Evolutionary conservation across 345 rosid genomes (phyloP), one percentile per base, ranked within the genome.

Genomic region (Arabidopsis thaliana): DNA sequence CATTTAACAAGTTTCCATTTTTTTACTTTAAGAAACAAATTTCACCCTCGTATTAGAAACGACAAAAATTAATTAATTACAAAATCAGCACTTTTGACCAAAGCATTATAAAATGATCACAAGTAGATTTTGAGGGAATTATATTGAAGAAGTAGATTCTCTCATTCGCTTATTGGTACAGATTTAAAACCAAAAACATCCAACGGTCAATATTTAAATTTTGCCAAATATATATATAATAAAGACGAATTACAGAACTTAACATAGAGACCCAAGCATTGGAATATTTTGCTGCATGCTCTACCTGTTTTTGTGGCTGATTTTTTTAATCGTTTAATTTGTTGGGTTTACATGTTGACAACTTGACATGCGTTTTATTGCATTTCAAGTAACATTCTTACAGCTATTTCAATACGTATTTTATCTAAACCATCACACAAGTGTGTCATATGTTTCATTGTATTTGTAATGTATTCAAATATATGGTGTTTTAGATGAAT

Each of bases 51-150:
- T 38, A 0, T 30, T 57, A 0, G 14, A 72, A 41, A 62, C 42
- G 77, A 72, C 52, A 40, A 42, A 42, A 30, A 4, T 0, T 9
- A 20, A 28, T 50, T 61, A 30, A 30, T 41, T 11, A 49, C 32
- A 6, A 73, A 41, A 42, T 13, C 25, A 53, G 55, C 63, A 66
- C 23, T 65, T 74, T 74, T 57, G 51, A 65, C 78, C 65, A 25
- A 46, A 45, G 11, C 20, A 16, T 16, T 16, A 16, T 16, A 16
- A 16, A 16, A 16, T 16, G 20, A 16, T 16, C 20, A 16, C 20
- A 16, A 16, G 20, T 16, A 55, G 12, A 8, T 16, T 16, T 16
- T 8, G 41, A 74, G 50, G 50, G 33, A 28, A 16, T 16, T 16
- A 16, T 16, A 36, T 66, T 28, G 30, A 28, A 28, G 30, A 46